Evolutionary conservation across 2,329 filamentous ascomycete species (phyloP).

Genomic region (Aspergillus fijiensis): DNA sequence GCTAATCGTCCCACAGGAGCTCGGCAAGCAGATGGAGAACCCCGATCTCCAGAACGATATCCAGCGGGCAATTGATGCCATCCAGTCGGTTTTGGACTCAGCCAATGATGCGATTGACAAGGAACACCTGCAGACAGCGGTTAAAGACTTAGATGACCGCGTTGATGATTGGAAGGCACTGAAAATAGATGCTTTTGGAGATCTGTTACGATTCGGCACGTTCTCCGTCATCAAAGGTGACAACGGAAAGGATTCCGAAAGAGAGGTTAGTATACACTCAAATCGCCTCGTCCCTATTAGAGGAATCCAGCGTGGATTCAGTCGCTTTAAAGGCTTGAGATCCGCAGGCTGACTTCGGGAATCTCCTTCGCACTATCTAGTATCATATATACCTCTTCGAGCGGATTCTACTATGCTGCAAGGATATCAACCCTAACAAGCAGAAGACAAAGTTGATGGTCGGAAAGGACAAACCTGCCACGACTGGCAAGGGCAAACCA

Average conservation of each 20-base stretch:
- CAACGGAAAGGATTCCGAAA: slow-evolving; percentile 78
- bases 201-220: slow-evolving; percentile 81
- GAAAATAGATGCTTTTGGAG: slow-evolving; percentile 85
- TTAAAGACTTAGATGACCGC: slow-evolving; percentile 74
- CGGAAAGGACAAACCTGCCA: slow-evolving; percentile 67
- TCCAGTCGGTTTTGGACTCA: slow-evolving; percentile 75
- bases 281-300: not conserved
- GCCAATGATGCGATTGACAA: slow-evolving; percentile 90
- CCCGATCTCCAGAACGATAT: slow-evolving; percentile 71
- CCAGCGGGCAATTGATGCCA: slow-evolving; percentile 72
- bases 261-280: slow-evolving; percentile 64
- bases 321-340: not conserved
- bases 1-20: slow-evolving; percentile 57
- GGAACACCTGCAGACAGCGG: slow-evolving; percentile 77
- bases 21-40: slow-evolving; percentile 79
- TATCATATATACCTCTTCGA: slow-evolving; percentile 99
- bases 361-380: slow-evolving; percentile 44
- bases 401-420: slow-evolving; percentile 92
- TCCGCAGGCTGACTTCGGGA: slow-evolving; percentile 18
- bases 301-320: too few species aligned
- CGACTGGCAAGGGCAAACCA: slow-evolving; percentile 71
- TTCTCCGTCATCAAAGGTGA: slow-evolving; percentile 84
- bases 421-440: slow-evolving; percentile 86
- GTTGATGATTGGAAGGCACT: slow-evolving; percentile 99
- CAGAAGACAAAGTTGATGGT: slow-evolving; percentile 63